These are phyloP conservation scores for Sphagnum fallax DNA, from an alignment of 228 moss, liverwort and hornwort species.

Conservation along the genomic window DNA sequence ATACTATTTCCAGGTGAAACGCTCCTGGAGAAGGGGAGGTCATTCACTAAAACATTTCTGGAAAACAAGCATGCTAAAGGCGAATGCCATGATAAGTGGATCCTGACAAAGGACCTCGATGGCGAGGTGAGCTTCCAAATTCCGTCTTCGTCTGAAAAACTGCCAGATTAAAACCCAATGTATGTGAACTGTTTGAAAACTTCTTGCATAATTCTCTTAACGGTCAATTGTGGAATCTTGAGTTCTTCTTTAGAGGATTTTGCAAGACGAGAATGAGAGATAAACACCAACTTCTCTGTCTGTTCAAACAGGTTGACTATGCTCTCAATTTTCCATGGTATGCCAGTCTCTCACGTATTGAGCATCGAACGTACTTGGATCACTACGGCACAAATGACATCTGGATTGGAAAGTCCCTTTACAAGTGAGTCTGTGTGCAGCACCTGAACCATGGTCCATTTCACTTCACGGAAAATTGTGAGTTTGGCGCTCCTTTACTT, in stretches of 20 bases:
- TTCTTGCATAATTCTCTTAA: too few relatives aligned
- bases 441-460: not conserved
- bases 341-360: constrained; percentile 56
- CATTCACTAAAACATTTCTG: constrained; percentile 26
- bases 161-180: too few relatives aligned
- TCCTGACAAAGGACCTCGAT: constrained; percentile 48
- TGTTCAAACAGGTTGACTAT: constrained; percentile 45
- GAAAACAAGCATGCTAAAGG: constrained; percentile 16
- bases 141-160: too few relatives aligned
- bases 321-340: constrained; percentile 51
- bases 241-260: too few relatives aligned
- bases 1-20: constrained; percentile 39
- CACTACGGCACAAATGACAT: constrained; percentile 73
- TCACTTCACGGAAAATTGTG: not conserved
- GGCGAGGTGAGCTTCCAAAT: constrained; percentile 29
- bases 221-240: too few relatives aligned
- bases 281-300: too few relatives aligned
- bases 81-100: constrained; percentile 55
- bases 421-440: constrained; percentile 27
- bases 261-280: too few relatives aligned
- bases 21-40: constrained; percentile 24
- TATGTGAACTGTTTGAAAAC: too few relatives aligned
- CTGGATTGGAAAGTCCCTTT: constrained; percentile 82
- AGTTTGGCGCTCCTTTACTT: not conserved
- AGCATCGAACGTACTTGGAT: constrained; percentile 65